phyloP scores from a whole-genome alignment of 495 filamentous ascomycete species.

The Clohesyomyces aquaticus region DNA sequence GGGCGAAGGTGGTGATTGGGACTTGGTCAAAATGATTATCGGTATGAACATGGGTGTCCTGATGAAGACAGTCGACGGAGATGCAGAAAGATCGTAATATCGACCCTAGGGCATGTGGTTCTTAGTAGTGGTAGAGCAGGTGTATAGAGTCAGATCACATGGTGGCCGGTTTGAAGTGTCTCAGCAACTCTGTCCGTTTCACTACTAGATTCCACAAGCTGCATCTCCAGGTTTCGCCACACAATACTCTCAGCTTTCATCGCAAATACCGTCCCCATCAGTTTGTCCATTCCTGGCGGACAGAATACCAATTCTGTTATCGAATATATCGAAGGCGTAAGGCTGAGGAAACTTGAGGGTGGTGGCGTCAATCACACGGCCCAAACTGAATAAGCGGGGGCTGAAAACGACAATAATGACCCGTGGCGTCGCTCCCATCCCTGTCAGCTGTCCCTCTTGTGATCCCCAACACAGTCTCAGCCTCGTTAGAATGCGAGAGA shows the following conservation, averaged over 20 bases:
- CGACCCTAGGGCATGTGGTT: neutral
- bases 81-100: neutral
- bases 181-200: too few relatives aligned
- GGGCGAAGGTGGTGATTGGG: constrained; percentile 88
- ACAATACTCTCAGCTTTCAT: neutral
- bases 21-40: constrained; percentile 83
- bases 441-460: neutral
- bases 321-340: neutral
- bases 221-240: too few relatives aligned
- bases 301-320: neutral
- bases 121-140: too few relatives aligned
- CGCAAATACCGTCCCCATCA: neutral
- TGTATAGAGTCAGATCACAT: neutral
- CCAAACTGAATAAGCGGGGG: neutral
- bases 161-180: neutral
- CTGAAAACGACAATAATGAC: too few relatives aligned
- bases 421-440: too few relatives aligned
- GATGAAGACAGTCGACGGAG: constrained; percentile 54
- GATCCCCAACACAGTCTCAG: neutral
- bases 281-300: neutral
- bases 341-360: neutral
- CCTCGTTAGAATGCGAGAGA: neutral
- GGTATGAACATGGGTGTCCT: constrained; percentile 77
- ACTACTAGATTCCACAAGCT: too few relatives aligned
- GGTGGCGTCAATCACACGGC: neutral